These are phyloP conservation scores for Penicillium canescens DNA, from an alignment of 495 filamentous ascomycete species.

Conservation along the genomic window DNA sequence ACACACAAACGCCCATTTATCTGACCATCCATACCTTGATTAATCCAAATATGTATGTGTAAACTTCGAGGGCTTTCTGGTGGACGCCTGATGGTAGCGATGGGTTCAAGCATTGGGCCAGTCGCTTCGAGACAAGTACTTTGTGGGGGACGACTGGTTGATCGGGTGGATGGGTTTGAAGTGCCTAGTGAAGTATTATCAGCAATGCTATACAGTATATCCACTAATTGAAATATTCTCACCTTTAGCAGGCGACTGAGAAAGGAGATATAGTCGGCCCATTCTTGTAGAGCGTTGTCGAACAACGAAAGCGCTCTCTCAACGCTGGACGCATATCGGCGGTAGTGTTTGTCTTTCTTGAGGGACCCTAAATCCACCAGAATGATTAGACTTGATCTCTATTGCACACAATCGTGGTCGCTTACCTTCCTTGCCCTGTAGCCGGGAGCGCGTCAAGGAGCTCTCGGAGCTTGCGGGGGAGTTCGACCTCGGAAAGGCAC, in stretches of 20 bases:
- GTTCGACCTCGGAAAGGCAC: conserved; percentile 62
- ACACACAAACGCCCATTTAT: not conserved
- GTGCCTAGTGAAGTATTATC: conserved; percentile 57
- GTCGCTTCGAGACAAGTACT: conserved; percentile 77
- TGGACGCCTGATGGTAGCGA: conserved; percentile 95
- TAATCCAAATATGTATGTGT: conserved; percentile 74
- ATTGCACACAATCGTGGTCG: not conserved
- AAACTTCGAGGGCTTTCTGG: conserved; percentile 95
- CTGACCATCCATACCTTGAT: conserved; percentile 29
- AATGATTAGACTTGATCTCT: conserved; percentile 2
- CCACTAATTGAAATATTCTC: conserved; percentile 8
- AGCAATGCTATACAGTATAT: conserved; percentile 17
- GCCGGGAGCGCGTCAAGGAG: conserved; percentile 64
- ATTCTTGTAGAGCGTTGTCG: conserved; percentile 92
- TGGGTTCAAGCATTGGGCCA: conserved; percentile 94
- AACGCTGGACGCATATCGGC: conserved; percentile 85
- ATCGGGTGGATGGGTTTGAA: conserved; percentile 80
- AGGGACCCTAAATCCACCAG: conserved; percentile 53
- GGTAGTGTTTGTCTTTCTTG: conserved; percentile 86
- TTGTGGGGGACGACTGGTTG: conserved; percentile 78
- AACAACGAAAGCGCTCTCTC: conserved; percentile 88
- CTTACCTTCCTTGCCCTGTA: conserved; percentile 53
- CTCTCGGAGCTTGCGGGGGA: conserved; percentile 78
- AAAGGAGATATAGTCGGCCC: conserved; percentile 99
- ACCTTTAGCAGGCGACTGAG: conserved; percentile 90